A percentile compares a stretch with the other conserved stretches of the same genome.
Conservation (phyloP, 768 basidiomycete species). For the Infundibulicybe gibba region DNA sequence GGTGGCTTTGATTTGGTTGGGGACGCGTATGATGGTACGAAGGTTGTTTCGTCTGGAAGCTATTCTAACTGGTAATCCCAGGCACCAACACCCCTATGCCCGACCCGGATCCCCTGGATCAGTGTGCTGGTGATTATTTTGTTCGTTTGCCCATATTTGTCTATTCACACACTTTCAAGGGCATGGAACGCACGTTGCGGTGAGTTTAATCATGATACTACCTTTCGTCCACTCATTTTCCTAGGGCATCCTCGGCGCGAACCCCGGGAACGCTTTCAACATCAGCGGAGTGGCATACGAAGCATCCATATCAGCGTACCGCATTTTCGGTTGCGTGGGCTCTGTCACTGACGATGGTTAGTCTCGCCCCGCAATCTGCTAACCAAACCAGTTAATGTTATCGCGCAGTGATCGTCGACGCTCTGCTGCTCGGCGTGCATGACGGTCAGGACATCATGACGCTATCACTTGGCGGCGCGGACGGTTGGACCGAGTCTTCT, state of each 20-base stretch:
- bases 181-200: conserved; percentile 56
- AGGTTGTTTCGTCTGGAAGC: background rate
- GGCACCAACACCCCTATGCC: conserved; percentile 47
- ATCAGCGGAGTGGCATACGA: conserved; percentile 69
- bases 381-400: background rate
- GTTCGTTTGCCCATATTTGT: background rate
- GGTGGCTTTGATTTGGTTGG: conserved; percentile 60
- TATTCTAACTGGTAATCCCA: conserved; percentile 4
- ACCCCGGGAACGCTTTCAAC: conserved; percentile 57
- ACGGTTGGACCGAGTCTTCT: conserved; percentile 62
- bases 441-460: conserved; percentile 64
- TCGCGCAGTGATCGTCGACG: conserved; percentile 36
- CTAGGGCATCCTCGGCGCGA: conserved; percentile 59
- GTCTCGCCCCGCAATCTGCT: conserved; percentile 6
- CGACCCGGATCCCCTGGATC: conserved; percentile 48
- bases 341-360: conserved; percentile 48
- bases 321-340: conserved; percentile 61
- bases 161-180: conserved; percentile 12
- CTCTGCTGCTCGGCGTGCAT: conserved; percentile 42
- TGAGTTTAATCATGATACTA: conserved; percentile 21
- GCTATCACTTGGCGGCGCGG: conserved; percentile 58
- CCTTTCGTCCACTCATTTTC: conserved; percentile 13
- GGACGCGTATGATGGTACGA: conserved; percentile 43
- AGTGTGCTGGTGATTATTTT: conserved; percentile 34
- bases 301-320: conserved; percentile 49